Evolutionary conservation across 768 basidiomycete genomes (phyloP), one percentile per base, ranked within the genome.

Genomic region (Mrakia frigida): DNA sequence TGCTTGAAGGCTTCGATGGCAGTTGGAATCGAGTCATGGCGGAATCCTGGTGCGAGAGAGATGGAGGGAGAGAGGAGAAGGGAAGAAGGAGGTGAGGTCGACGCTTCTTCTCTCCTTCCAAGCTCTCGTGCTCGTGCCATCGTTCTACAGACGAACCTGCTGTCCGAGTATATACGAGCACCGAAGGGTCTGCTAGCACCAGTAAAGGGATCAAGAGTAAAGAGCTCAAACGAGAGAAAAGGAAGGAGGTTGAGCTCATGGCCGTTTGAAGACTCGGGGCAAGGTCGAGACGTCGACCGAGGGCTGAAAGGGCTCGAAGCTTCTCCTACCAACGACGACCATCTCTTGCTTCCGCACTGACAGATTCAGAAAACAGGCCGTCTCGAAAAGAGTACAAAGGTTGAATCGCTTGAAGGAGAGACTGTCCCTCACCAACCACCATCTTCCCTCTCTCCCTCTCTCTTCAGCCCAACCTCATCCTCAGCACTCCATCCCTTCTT

Each of bases 21-120:
- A 0, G 88, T 87, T 0, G 91, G 91, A 73, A 92, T 92, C 5
- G 89, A 90, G 78, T 91, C 91, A 79, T 92, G 91, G 76, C 90
- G 85, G 82, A 87, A 92, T 6, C 86, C 87, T 7, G 82, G 23
- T 2, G 28, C n/a, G n/a, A n/a, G 16, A 16, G 23, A n/a, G n/a
- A n/a, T n/a, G n/a, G n/a, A 90, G 91, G 1, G 87, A 87, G 31
- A 89, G 88, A 79, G 89, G 46, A n/a, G n/a, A n/a, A n/a, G n/a
- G n/a, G n/a, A n/a, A n/a, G n/a, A 37, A 23, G 63, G 56, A n/a
- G n/a, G n/a, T n/a, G 56, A 56, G 56, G 25, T 56, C 56, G 56
- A 56, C 1, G 4, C 6, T 56, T 28, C n/a, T n/a, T 56, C n/a
- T 28, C 10, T 56, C 16, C 28, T 56, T 11, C n/a, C 25, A n/a